Percentiles rank a stretch among this genome's conserved stretches.
phyloP scores from a whole-genome alignment of 2,329 filamentous ascomycete genomes.

The Orbilia quercus region DNA sequence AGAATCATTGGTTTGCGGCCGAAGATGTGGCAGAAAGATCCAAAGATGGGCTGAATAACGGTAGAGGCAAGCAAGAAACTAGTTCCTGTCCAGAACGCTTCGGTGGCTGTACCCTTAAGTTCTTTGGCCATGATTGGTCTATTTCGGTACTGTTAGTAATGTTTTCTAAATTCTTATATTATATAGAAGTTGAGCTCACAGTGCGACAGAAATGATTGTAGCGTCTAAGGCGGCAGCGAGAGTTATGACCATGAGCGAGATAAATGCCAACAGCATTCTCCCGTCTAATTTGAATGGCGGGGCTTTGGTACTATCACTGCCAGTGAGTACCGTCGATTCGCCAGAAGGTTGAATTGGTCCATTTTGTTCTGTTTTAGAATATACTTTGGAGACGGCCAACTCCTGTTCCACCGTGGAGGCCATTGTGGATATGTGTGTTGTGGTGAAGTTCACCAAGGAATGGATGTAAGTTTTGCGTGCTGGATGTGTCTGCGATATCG shows the following conservation, averaged over 20 bases:
- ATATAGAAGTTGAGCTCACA: constrained; percentile 37
- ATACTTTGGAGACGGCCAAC: constrained; percentile 54
- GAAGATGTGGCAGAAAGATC: constrained; percentile 64
- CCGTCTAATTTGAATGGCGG: constrained; percentile 50
- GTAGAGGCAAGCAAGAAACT: constrained; percentile 76
- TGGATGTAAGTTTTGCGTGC: background rate
- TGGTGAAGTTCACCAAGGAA: background rate
- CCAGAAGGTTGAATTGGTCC: constrained; percentile 27
- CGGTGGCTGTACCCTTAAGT: constrained; percentile 68
- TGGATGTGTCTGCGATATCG: background rate
- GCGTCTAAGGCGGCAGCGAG: constrained; percentile 53
- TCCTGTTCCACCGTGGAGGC: constrained; percentile 40
- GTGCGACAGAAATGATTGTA: constrained; percentile 52
- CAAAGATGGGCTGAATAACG: constrained; percentile 69
- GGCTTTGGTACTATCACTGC: constrained; percentile 37
- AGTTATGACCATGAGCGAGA: constrained; percentile 50
- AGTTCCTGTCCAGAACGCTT: constrained; percentile 78
- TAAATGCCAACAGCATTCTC: constrained; percentile 46
- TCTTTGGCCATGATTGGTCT: constrained; percentile 66
- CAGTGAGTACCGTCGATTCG: constrained; percentile 36
- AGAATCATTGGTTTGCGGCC: constrained; percentile 63
- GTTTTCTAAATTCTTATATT: background rate
- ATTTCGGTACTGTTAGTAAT: constrained; percentile 16
- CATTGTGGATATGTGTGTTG: constrained; percentile 31
- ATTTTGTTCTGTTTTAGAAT: constrained; percentile 45